phyloP scores from a whole-genome alignment of 768 basidiomycete species.

The Podaxis mareebaensis region DNA sequence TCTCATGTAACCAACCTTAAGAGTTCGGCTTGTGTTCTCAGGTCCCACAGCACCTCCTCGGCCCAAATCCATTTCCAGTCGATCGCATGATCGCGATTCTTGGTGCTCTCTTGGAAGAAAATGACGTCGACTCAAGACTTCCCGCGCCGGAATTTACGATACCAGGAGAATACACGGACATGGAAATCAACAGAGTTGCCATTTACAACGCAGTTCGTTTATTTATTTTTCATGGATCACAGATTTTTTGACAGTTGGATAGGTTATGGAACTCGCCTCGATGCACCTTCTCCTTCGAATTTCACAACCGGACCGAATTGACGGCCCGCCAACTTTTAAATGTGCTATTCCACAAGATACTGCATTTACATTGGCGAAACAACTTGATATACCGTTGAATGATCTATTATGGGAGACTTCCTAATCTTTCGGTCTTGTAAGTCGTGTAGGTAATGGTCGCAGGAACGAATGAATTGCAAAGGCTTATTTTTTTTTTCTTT shows the following conservation, averaged over 20 bases:
- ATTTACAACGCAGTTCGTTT: constrained; percentile 57
- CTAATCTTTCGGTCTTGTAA: constrained; percentile 13
- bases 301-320: constrained; percentile 59
- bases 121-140: constrained; percentile 53
- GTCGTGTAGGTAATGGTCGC: background rate
- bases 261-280: constrained; percentile 69
- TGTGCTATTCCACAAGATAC: constrained; percentile 67
- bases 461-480: too few relatives aligned
- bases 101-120: constrained; percentile 74
- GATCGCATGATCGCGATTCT: constrained; percentile 82
- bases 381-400: constrained; percentile 58
- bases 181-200: constrained; percentile 65
- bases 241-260: constrained; percentile 4
- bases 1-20: too few relatives aligned
- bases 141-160: constrained; percentile 48
- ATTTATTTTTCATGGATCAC: background rate
- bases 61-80: constrained; percentile 75
- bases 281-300: constrained; percentile 69
- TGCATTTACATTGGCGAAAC: constrained; percentile 54
- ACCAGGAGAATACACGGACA: constrained; percentile 74
- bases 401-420: constrained; percentile 72
- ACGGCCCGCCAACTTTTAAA: constrained; percentile 73
- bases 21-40: constrained; percentile 24
- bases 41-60: constrained; percentile 77
- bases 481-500: too few relatives aligned